These are phyloP conservation scores for Apiospora marii DNA, from an alignment of 2,329 filamentous ascomycete species.

Conservation along the genomic window DNA sequence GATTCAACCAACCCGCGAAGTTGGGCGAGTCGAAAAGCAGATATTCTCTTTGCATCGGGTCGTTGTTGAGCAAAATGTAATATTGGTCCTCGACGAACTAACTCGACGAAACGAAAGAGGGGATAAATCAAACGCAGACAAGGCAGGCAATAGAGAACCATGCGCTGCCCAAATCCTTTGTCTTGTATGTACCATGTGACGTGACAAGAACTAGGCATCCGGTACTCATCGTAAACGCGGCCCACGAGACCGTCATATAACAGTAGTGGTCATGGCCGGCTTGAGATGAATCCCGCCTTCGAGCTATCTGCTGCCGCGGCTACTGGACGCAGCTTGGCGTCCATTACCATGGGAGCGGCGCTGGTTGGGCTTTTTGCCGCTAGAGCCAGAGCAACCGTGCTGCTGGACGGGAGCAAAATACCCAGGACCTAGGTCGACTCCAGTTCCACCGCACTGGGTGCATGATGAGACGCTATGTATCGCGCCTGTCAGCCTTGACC, in stretches of 20 bases:
- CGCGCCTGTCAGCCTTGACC: neutral
- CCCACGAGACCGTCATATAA: constrained; percentile 2
- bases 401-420: neutral
- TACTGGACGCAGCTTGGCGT: constrained; percentile 4
- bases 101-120: neutral
- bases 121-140: neutral
- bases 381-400: neutral
- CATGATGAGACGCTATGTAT: neutral
- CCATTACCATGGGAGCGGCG: neutral
- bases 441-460: neutral
- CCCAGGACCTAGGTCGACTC: neutral
- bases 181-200: constrained; percentile 5
- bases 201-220: neutral
- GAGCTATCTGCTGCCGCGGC: neutral
- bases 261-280: neutral
- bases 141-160: neutral
- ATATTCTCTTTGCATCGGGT: neutral
- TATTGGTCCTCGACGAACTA: neutral
- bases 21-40: neutral
- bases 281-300: neutral
- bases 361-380: neutral
- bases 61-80: neutral
- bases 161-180: constrained; percentile 16
- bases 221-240: neutral
- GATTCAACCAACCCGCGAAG: neutral